Evolutionary conservation across 805 yeast species (phyloP), one percentile per base, ranked within the genome.

Genomic region (Barnettozyma californica): DNA sequence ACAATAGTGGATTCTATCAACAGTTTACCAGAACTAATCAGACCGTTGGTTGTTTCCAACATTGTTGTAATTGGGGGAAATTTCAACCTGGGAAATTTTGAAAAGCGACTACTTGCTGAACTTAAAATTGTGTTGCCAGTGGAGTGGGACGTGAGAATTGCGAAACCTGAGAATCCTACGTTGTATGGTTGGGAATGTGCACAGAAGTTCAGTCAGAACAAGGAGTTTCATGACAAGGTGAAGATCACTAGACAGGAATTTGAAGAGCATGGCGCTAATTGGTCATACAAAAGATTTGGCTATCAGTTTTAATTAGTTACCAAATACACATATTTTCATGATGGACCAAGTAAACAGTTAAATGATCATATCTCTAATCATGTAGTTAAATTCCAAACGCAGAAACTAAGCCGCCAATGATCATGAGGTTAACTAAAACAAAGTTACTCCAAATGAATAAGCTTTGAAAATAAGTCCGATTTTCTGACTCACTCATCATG

Each of bases 11-110:
- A 87, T 51, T 71, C 87, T 26, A 71, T 94, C 5, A 72, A 77
- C 59, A 69, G 81, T 14, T 75, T 87, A 31, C 97, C 97, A 0
- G 89, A 81, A 53, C 75, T 84, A 5, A 62, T 83, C 2, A 68
- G 87, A 44, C 95, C 96, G 0, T 66, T 94, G 46, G 69, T 94
- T 44, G 80, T 82, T 58, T 82, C 92, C 3, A 94, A 94, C 64
- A 79, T 94, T 13, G 80, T 81, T 18, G 70, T 90, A 10, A 78
- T 82, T 1, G 99, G 99, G 0, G 99, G 99, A 0, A 83, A 83
- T 16, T 75, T 87, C 44, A 78, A 82, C 44, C 59, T 94, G 11
- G 79, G 83, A 0, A 88, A 90, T 37, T 83, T 87, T 53, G 71
- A 74, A 39, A 69, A 75, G 9, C 68, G 99, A 46, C 63, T 94